A percentile compares a stretch with the other conserved stretches of the same genome.
Conservation (phyloP, 2,329 filamentous ascomycete genomes). For the Cladosporium sphaerospermum region DNA sequence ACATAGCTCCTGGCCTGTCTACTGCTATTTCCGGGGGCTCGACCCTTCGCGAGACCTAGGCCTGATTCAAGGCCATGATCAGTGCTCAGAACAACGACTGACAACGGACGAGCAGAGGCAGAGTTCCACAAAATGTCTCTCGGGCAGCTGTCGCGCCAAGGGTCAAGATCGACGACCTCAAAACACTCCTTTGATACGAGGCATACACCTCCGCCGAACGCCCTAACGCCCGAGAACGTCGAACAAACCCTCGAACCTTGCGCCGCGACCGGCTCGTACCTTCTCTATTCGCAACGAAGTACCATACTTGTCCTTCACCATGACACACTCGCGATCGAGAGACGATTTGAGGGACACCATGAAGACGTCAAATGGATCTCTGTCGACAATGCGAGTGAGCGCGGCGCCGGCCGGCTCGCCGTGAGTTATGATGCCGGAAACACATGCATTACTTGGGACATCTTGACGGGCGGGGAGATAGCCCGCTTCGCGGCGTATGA, state of each 20-base stretch:
- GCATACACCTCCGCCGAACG: slow-evolving; percentile 36
- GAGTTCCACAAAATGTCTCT: slow-evolving; percentile 37
- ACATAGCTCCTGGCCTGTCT: slow-evolving; percentile 20
- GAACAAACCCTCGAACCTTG: slow-evolving; percentile 69
- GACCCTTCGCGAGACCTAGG: slow-evolving; percentile 18
- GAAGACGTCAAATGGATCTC: slow-evolving; percentile 78
- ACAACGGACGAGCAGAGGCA: slow-evolving; percentile 14
- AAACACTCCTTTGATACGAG: slow-evolving; percentile 28
- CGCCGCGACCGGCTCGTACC: slow-evolving; percentile 82
- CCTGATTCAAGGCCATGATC: slow-evolving; percentile 20
- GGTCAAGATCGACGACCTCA: slow-evolving; percentile 34
- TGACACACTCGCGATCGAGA: slow-evolving; percentile 83
- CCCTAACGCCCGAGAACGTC: slow-evolving; percentile 40
- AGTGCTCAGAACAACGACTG: slow-evolving; percentile 18
- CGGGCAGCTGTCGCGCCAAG: slow-evolving; percentile 35
- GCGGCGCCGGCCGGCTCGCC: slow-evolving; percentile 75
- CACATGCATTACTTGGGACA: slow-evolving; percentile 94
- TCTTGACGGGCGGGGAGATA: slow-evolving; percentile 84
- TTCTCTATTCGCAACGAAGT: slow-evolving; percentile 79
- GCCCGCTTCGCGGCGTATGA: slow-evolving; percentile 91
- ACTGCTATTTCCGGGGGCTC: slow-evolving; percentile 15
- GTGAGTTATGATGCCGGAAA: slow-evolving; percentile 89
- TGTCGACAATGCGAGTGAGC: slow-evolving; percentile 86
- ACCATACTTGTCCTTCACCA: slow-evolving; percentile 84
- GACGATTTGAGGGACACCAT: slow-evolving; percentile 74